Evolutionary conservation across 345 rosid species (phyloP).

Genomic region (Pugionium dolabratum): DNA sequence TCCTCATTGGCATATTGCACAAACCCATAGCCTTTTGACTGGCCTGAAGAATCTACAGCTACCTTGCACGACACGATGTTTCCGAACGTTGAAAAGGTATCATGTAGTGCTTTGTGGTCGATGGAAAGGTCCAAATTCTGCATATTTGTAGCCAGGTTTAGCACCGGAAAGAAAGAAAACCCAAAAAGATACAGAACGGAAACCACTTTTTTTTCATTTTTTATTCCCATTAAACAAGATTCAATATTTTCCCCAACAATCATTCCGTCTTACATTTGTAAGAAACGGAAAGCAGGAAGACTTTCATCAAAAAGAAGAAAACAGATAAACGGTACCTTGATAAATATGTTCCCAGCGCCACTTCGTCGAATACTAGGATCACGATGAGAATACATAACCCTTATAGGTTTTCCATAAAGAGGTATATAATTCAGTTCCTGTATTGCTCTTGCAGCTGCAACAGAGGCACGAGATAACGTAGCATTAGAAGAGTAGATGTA

Average conservation of each 20-base stretch:
- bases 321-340: constrained; percentile 59
- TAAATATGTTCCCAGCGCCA: constrained; percentile 90
- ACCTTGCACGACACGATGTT: constrained; percentile 95
- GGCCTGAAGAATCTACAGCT: constrained; percentile 82
- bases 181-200: not conserved
- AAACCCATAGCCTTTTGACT: constrained; percentile 93
- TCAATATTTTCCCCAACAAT: not conserved
- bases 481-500: not conserved
- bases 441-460: constrained; percentile 82
- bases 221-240: not conserved
- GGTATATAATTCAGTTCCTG: constrained; percentile 78
- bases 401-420: constrained; percentile 69
- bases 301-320: not conserved
- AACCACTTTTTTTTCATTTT: not conserved
- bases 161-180: not conserved
- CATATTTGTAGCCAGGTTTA: constrained; percentile 25
- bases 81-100: constrained; percentile 80
- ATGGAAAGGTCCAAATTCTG: constrained; percentile 87
- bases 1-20: constrained; percentile 86
- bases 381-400: constrained; percentile 86
- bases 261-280: not conserved
- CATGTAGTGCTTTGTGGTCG: constrained; percentile 91
- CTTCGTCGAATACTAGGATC: constrained; percentile 76
- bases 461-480: not conserved
- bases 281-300: not conserved